These are phyloP conservation scores for Calonectria leucothoes DNA, from an alignment of 2,329 filamentous ascomycete species.

Conservation along the genomic window DNA sequence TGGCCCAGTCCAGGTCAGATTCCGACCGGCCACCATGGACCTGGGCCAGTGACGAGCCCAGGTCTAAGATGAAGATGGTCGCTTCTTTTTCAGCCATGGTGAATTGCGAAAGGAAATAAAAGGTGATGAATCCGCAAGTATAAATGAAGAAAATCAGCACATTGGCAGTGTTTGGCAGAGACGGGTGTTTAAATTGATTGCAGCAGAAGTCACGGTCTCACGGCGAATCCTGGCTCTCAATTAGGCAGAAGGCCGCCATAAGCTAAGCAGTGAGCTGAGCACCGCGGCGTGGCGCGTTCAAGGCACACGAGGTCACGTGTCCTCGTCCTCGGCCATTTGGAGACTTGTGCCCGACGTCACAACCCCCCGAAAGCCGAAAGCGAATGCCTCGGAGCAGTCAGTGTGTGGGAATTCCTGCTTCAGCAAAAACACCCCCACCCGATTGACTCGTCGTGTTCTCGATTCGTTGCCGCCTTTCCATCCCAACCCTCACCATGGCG, in stretches of 20 bases:
- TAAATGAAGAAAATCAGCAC: not conserved
- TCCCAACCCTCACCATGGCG: constrained; percentile 52
- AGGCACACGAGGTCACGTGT: constrained; percentile 48
- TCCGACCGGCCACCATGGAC: constrained; percentile 76
- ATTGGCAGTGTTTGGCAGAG: not conserved
- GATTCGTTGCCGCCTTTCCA: not conserved
- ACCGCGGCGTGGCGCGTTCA: constrained; percentile 33
- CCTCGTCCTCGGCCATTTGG: not conserved
- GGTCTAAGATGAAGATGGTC: constrained; percentile 90
- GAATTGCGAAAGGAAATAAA: constrained; percentile 20
- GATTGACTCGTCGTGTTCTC: not conserved
- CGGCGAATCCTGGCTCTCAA: constrained; percentile 33
- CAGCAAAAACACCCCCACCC: not conserved
- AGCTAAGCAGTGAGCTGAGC: constrained; percentile 29
- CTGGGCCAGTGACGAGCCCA: constrained; percentile 86
- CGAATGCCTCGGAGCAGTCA: not conserved
- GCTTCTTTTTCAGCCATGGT: constrained; percentile 94
- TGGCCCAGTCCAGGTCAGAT: constrained; percentile 87
- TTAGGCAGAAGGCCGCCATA: constrained; percentile 42
- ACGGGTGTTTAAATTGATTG: constrained; percentile 28
- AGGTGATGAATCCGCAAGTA: not conserved
- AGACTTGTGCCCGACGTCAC: constrained; percentile 17
- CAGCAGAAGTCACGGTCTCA: constrained; percentile 27
- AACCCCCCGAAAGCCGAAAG: not conserved
- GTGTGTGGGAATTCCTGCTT: not conserved